phyloP scores from a whole-genome alignment of 1,139 yeast species.

The Magnusiomyces tetraspermus region DNA sequence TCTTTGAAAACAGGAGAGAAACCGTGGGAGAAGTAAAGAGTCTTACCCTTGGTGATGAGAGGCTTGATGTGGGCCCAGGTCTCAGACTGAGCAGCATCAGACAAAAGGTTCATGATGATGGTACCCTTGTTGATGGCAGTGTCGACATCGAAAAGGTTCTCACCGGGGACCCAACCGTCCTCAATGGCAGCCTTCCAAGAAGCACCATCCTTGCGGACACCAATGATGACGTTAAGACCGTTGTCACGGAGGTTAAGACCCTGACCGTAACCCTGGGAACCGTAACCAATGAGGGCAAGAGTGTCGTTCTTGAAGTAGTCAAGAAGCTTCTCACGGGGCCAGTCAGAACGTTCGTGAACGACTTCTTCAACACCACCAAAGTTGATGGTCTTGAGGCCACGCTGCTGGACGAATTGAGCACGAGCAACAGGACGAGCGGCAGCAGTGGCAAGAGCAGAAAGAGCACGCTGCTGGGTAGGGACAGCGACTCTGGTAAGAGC shows the following conservation, averaged over 20 bases:
- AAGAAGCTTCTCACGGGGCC: slow-evolving; percentile 95
- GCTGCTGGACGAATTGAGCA: slow-evolving; percentile 23
- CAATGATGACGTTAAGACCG: slow-evolving; percentile 93
- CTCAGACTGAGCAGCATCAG: slow-evolving; percentile 99
- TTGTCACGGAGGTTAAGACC: slow-evolving; percentile 98
- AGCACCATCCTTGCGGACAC: slow-evolving; percentile 98
- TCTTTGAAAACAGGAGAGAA: slow-evolving; percentile 99
- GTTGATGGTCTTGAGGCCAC: slow-evolving; percentile 94
- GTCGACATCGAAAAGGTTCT: slow-evolving; percentile 87
- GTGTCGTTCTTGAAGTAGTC: slow-evolving; percentile 98
- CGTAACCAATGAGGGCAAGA: slow-evolving; percentile 95
- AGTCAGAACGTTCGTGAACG: slow-evolving; percentile 97
- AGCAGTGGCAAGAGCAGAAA: slow-evolving; percentile 20
- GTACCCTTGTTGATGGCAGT: slow-evolving; percentile 93
- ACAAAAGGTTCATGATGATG: slow-evolving; percentile 90
- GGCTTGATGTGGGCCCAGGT: slow-evolving; percentile 88
- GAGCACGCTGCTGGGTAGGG: slow-evolving; percentile 19
- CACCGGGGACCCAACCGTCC: slow-evolving; percentile 99
- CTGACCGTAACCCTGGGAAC: slow-evolving; percentile 99
- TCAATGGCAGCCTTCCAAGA: slow-evolving; percentile 99
- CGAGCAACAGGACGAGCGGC: slow-evolving; percentile 16
- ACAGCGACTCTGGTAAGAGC: slow-evolving; percentile 25
- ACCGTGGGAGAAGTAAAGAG: slow-evolving; percentile 98
- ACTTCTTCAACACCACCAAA: slow-evolving; percentile 92
- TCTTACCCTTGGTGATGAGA: slow-evolving; percentile 89